Evolutionary conservation across 2,329 filamentous ascomycete genomes (phyloP).

Genomic region (Fusarium domesticum): DNA sequence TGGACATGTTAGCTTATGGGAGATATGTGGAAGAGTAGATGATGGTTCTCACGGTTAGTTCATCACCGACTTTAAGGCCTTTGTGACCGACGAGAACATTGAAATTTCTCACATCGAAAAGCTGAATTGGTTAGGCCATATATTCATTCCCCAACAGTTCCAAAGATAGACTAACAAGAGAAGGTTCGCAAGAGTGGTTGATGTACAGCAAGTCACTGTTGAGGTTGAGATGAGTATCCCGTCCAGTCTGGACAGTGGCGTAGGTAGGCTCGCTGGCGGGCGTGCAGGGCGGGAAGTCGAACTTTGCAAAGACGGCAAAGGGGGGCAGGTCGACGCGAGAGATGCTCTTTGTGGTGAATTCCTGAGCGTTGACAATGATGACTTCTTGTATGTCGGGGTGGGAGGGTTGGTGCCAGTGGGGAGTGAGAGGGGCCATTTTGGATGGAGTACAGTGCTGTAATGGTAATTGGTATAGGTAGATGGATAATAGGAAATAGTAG

Average conservation of each 20-base stretch:
- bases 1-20: slow-evolving; percentile 20
- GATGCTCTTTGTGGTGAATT: slow-evolving; percentile 59
- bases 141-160: too few relatives aligned
- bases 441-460: neutral
- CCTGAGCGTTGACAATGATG: slow-evolving; percentile 49
- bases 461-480: slow-evolving; percentile 10
- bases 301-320: slow-evolving; percentile 63
- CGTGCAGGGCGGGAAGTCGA: slow-evolving; percentile 62
- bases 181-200: slow-evolving; percentile 66
- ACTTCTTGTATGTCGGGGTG: slow-evolving; percentile 56
- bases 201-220: slow-evolving; percentile 67
- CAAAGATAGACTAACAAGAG: slow-evolving; percentile 57
- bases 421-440: slow-evolving; percentile 57
- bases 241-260: slow-evolving; percentile 60
- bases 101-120: slow-evolving; percentile 57
- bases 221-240: slow-evolving; percentile 55
- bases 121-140: too few relatives aligned
- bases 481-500: too few relatives aligned
- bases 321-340: slow-evolving; percentile 55
- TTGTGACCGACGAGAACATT: slow-evolving; percentile 57
- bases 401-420: slow-evolving; percentile 59
- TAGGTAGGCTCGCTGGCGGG: slow-evolving; percentile 56
- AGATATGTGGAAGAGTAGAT: too few relatives aligned
- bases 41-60: slow-evolving; percentile 49
- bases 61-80: slow-evolving; percentile 54